Percentiles rank a stretch among this genome's conserved stretches.
These are phyloP conservation scores for Carex kokanica DNA, from an alignment of 176 grass and related monocot species.

Conservation along the genomic window DNA sequence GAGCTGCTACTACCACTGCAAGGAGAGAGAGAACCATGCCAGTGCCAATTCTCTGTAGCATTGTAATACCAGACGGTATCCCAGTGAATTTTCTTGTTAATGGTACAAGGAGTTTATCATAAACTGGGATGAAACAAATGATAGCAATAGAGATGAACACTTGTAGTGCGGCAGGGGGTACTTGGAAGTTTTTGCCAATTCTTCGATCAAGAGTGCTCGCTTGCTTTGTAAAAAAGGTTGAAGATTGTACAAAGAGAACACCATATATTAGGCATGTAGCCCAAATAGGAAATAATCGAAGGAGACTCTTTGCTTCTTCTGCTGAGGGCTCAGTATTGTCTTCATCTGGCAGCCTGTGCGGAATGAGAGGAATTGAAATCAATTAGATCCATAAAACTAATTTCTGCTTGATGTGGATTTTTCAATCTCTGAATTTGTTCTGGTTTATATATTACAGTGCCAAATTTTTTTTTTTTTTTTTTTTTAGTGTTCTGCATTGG, in stretches of 20 bases:
- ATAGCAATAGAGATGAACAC: slow-evolving; percentile 38
- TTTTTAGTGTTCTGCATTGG: neutral
- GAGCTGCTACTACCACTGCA: slow-evolving; percentile 42
- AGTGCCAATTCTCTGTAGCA: slow-evolving; percentile 53
- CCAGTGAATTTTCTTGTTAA: slow-evolving; percentile 38
- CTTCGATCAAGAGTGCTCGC: slow-evolving; percentile 55
- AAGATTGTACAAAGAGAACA: slow-evolving; percentile 33
- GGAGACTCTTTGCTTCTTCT: slow-evolving; percentile 31
- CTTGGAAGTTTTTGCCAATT: slow-evolving; percentile 31
- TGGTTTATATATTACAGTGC: neutral
- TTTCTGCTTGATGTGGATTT: neutral
- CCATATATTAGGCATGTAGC: slow-evolving; percentile 48
- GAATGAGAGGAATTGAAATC: neutral
- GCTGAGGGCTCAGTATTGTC: neutral
- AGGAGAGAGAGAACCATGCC: slow-evolving; percentile 42
- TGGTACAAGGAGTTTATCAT: slow-evolving; percentile 59
- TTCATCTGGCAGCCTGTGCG: neutral
- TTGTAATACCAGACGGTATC: slow-evolving; percentile 51
- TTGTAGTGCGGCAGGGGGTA: slow-evolving; percentile 57
- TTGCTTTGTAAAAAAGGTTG: slow-evolving; percentile 76
- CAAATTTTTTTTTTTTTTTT: neutral
- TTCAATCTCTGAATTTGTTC: neutral
- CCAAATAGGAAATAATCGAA: slow-evolving; percentile 51
- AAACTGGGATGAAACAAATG: slow-evolving; percentile 39
- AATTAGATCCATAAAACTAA: neutral